Conservation (phyloP, 306 rosid species). For the Leucaena leucocephala region DNA sequence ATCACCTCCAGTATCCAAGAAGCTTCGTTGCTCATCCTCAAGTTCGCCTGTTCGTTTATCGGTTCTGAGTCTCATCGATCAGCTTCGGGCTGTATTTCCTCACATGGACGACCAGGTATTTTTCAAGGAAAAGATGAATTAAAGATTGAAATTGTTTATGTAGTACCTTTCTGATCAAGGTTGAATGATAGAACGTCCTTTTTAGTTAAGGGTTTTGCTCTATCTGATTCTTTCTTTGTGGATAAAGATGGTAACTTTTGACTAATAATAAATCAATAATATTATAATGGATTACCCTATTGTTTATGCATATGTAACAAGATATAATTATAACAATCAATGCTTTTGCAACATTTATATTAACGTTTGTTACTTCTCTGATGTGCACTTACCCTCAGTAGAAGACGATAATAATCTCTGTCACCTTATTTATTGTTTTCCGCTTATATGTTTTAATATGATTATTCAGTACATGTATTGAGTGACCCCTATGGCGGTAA, state of each 20-base stretch:
- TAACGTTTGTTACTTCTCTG: background rate
- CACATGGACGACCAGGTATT: slow-evolving; percentile 72
- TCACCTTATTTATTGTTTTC: background rate
- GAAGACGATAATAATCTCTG: background rate
- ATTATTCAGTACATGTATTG: background rate
- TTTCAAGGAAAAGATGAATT: background rate
- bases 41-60: slow-evolving; percentile 71
- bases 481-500: background rate
- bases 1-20: slow-evolving; percentile 80
- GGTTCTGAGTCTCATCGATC: slow-evolving; percentile 62
- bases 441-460: background rate
- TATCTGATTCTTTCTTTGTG: background rate
- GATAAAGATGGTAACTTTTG: background rate
- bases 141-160: background rate
- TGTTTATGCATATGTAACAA: background rate
- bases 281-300: background rate
- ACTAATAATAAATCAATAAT: background rate
- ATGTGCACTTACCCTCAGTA: background rate
- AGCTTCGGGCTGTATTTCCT: slow-evolving; percentile 72
- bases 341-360: background rate
- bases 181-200: background rate
- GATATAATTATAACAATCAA: background rate
- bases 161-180: background rate
- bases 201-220: background rate
- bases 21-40: slow-evolving; percentile 83